Evolutionary conservation across 306 rosid species (phyloP), one percentile per base, ranked within the genome.

Genomic region (Fagus sylvatica): DNA sequence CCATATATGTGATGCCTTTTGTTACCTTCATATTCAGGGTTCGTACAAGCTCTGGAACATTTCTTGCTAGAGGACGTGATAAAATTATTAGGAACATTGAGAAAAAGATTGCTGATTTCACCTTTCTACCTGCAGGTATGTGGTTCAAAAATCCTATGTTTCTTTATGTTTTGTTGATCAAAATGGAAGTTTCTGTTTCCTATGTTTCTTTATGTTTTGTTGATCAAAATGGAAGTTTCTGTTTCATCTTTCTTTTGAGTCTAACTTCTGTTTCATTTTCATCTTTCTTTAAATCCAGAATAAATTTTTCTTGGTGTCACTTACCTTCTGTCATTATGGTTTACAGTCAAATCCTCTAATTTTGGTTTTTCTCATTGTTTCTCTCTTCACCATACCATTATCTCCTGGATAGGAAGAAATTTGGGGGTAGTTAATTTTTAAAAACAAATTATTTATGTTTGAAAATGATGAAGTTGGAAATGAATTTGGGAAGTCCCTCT

Each of bases 21-120:
- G 11, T 56, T 68, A 40, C 43, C 53, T 46, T 15, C 41, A 69
- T 48, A 16, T 74, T 66, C 78, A 96, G 99, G 81, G 99, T 96
- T 57, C 96, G 99, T 6, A 96, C 99, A 37, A 96, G 99, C 82
- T 91, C 93, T 39, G 99, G 98, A 79, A 96, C 99, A 73, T 96
- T 96, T 87, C 85, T 96, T 85, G 67, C 79, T 16, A 89, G 99
- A 89, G 99, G 99, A 61, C 96, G 90, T 0, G 99, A 96, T 83
- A 91, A 96, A 84, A 72, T 78, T 75, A 85, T 96, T 71, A 87
- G 96, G 84, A 79, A 82, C 74, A 93, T 96, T 7, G 99, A 96
- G 88, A 87, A 89, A 84, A 91, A 66, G 79, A 89, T 96, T 84
- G 85, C 99, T 60, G 97, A 93, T 86, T 96, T 93, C 73, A 79